Conservation (phyloP, 1,139 yeast species). For the Blastobotrys aristatus region DNA sequence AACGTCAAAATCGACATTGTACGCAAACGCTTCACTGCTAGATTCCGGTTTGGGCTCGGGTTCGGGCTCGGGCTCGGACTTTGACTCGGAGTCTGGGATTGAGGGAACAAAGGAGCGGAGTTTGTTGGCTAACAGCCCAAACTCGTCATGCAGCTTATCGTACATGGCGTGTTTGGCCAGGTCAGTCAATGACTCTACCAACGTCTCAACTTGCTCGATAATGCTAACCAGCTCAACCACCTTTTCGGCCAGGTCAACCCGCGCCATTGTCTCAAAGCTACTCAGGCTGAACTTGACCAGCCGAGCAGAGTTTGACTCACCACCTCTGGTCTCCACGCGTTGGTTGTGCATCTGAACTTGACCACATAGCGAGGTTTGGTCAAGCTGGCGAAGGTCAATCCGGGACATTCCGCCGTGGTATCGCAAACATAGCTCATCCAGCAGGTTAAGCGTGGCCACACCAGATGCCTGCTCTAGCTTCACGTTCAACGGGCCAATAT, state of each 20-base stretch:
- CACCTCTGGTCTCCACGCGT: slow-evolving; percentile 5
- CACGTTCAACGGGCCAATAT: slow-evolving; percentile 8
- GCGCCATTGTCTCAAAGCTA: slow-evolving; percentile 6
- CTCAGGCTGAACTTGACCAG: slow-evolving; percentile 2
- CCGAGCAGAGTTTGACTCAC: too few species aligned
- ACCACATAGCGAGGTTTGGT: slow-evolving; percentile 7
- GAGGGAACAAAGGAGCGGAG: background rate
- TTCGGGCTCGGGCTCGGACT: too few species aligned
- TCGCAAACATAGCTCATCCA: slow-evolving; percentile 5
- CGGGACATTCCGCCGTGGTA: slow-evolving; percentile 7
- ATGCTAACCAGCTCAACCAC: slow-evolving; percentile 10
- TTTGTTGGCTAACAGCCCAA: background rate
- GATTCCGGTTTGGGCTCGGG: background rate
- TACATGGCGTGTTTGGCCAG: slow-evolving; percentile 4
- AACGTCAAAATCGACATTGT: slow-evolving; percentile 9
- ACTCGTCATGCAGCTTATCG: background rate
- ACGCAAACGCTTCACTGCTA: background rate
- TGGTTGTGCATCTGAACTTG: slow-evolving; percentile 9
- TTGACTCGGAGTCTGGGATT: background rate
- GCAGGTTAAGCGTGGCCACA: slow-evolving; percentile 3
- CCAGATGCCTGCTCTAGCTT: slow-evolving; percentile 7
- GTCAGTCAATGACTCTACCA: slow-evolving; percentile 1
- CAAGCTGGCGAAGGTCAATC: slow-evolving; percentile 12
- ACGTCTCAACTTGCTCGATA: slow-evolving; percentile 9
- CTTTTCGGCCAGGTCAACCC: slow-evolving; percentile 11